Evolutionary conservation across 2,329 filamentous ascomycete species (phyloP), one percentile per base, ranked within the genome.

Genomic region (Aspergillus pseudoviridinutans): DNA sequence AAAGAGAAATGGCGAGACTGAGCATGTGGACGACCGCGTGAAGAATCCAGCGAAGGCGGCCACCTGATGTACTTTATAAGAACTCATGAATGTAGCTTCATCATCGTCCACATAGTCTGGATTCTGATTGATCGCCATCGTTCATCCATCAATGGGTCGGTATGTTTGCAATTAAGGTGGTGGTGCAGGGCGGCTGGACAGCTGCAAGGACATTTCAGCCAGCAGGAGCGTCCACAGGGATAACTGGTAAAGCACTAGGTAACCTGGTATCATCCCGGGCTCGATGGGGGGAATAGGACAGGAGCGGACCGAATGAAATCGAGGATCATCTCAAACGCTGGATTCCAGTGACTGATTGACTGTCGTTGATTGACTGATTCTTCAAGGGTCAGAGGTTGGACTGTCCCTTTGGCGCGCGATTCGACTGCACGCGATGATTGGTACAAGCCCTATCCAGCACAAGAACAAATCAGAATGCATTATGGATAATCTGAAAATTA

Each of bases 1-100:
- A 50, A 57, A 58, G 51, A 54, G 25, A 55, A 56, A 47, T 53
- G 42, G 50, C 49, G 41, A 56, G 28, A 35, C 22, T 63, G 66
- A 53, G 68, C 69, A 71, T 71, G 69, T 62, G 67, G 62, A 67
- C 67, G 66, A 64, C 64, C 68, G 61, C 68, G 68, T 71, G 69
- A 71, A 70, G 65, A 70, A 69, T 69, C 64, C 55, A 50, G 55
- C 51, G 54, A 58, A 58, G 57, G 56, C 17, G 42, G 42, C 22
- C 42, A 20, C n/a, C n/a, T 46, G 42, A 24, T 20, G 22, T 46
- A 46, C 44, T 47, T 47, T 47, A 47, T 47, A 47, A 47, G 44
- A 7, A 22, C 24, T 47, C 24, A 27, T 47, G 42, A 46, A 46
- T 46, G 42, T 46, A 46, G 42, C 20, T 46, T 24, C 42, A 46